Percentiles rank a stretch among this genome's conserved stretches.
These are phyloP conservation scores for Eucalyptus melliodora DNA, from an alignment of 345 rosid genomes.

Conservation along the genomic window DNA sequence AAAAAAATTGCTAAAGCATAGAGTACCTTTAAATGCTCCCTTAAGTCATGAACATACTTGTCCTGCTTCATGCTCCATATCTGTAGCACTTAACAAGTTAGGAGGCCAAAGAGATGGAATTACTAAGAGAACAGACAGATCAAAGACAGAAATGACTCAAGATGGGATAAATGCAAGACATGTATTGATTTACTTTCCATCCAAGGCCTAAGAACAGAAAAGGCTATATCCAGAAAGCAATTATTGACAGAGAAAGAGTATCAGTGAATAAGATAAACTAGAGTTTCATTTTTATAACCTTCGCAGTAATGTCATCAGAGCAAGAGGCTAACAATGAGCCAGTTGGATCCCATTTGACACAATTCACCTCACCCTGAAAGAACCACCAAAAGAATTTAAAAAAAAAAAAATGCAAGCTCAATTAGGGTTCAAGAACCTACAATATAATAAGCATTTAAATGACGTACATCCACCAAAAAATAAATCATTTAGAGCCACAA, in stretches of 20 bases:
- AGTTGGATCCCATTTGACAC: conserved; percentile 99
- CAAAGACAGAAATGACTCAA: neutral
- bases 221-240: neutral
- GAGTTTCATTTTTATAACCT: conserved; percentile 29
- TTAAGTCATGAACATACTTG: conserved; percentile 71
- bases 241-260: neutral
- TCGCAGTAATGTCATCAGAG: conserved; percentile 94
- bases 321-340: conserved; percentile 91
- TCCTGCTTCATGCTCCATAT: conserved; percentile 87
- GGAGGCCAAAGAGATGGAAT: neutral
- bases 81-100: conserved; percentile 10
- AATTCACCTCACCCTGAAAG: conserved; percentile 95
- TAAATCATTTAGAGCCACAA: neutral
- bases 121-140: neutral
- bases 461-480: neutral
- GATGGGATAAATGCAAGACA: neutral
- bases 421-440: neutral
- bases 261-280: neutral
- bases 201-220: neutral
- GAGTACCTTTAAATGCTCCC: conserved; percentile 62
- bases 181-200: neutral
- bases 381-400: neutral
- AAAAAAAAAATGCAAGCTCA: neutral
- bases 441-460: neutral
- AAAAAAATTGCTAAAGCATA: neutral